A percentile compares a stretch with the other conserved stretches of the same genome.
Conservation (phyloP, 108 stramenopile species). For the Nitzschia palea region DNA sequence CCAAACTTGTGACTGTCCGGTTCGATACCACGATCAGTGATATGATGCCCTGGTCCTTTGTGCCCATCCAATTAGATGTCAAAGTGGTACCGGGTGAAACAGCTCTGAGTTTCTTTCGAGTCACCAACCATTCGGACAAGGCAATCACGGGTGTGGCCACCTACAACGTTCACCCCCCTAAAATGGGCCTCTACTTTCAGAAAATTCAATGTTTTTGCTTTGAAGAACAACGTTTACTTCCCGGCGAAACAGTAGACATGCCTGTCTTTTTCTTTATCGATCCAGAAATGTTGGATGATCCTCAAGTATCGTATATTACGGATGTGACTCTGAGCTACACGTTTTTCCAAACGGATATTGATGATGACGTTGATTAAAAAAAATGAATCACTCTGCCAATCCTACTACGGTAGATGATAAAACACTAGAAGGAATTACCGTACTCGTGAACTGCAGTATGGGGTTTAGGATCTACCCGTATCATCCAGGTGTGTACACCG, state of each 20-base stretch:
- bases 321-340: slow-evolving; percentile 96
- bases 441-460: too few relatives aligned
- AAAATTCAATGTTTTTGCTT: slow-evolving; percentile 99
- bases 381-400: too few relatives aligned
- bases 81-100: slow-evolving; percentile 98
- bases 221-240: slow-evolving; percentile 96
- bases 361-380: slow-evolving; percentile 88
- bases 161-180: slow-evolving; percentile 98
- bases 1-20: slow-evolving; percentile 87
- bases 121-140: slow-evolving; percentile 90
- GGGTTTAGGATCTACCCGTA: too few relatives aligned
- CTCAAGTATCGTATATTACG: slow-evolving; percentile 85
- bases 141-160: slow-evolving; percentile 99
- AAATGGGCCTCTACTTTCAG: slow-evolving; percentile 97
- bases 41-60: slow-evolving; percentile 94
- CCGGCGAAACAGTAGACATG: slow-evolving; percentile 98
- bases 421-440: too few relatives aligned
- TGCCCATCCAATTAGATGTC: slow-evolving; percentile 89
- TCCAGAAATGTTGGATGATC: slow-evolving; percentile 95
- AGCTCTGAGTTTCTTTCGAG: slow-evolving; percentile 95
- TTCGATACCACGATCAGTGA: slow-evolving; percentile 95
- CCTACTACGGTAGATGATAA: too few relatives aligned
- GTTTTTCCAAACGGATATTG: slow-evolving; percentile 96
- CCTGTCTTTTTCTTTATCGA: slow-evolving; percentile 99
- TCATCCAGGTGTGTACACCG: too few relatives aligned